Evolutionary conservation across 2,329 filamentous ascomycete species (phyloP).

Genomic region (Stemphylium beticola): DNA sequence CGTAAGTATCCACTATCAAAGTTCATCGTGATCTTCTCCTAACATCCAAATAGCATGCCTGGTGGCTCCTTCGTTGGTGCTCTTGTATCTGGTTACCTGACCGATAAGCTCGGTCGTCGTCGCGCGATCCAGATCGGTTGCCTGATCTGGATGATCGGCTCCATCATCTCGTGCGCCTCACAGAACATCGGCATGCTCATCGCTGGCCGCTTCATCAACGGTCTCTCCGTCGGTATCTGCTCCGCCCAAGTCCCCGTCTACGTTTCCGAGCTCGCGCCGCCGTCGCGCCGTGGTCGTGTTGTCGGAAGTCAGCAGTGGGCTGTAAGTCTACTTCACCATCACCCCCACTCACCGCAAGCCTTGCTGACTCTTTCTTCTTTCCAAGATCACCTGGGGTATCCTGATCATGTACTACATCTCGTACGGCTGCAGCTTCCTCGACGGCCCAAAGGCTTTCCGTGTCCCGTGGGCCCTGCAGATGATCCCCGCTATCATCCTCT

Average conservation of each 20-base stretch:
- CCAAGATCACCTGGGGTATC: conserved; percentile 66
- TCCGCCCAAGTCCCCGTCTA: conserved; percentile 74
- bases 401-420: conserved; percentile 44
- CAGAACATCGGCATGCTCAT: conserved; percentile 75
- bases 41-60: conserved; percentile 58
- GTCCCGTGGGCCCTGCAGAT: conserved; percentile 49
- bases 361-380: neutral
- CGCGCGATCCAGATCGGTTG: conserved; percentile 60
- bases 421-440: conserved; percentile 46
- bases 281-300: conserved; percentile 65
- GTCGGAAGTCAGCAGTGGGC: conserved; percentile 77
- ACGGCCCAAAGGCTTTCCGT: conserved; percentile 44
- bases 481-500: conserved; percentile 45
- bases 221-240: conserved; percentile 75
- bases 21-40: neutral
- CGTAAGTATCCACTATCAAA: neutral
- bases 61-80: conserved; percentile 73
- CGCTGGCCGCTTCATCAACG: conserved; percentile 73
- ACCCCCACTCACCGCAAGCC: neutral
- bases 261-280: conserved; percentile 69
- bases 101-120: conserved; percentile 63
- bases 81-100: conserved; percentile 63
- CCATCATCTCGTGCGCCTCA: conserved; percentile 66
- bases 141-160: conserved; percentile 63
- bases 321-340: neutral